phyloP scores from a whole-genome alignment of 2,329 filamentous ascomycete species.

The Curvularia lunata region DNA sequence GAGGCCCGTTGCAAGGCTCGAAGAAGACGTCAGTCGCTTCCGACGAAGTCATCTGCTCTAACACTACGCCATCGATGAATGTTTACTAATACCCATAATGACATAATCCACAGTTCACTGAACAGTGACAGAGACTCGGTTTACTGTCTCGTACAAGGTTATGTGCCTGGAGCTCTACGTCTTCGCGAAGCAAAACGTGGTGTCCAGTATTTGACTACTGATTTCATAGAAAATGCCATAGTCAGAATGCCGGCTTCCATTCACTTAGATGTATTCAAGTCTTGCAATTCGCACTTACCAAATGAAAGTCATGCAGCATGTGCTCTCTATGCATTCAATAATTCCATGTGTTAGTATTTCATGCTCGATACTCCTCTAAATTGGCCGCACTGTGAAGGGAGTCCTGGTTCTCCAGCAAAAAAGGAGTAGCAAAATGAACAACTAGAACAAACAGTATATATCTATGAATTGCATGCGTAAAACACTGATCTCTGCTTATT shows the following conservation, averaged over 20 bases:
- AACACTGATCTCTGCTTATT: too few relatives aligned
- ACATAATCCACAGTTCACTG: neutral
- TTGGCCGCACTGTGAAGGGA: neutral
- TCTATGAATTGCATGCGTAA: too few relatives aligned
- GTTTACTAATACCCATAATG: neutral
- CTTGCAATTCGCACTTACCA: too few relatives aligned
- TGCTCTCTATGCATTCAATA: neutral
- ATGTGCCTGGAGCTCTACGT: neutral
- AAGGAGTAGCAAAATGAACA: neutral
- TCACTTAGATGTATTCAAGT: neutral
- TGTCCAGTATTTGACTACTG: too few relatives aligned
- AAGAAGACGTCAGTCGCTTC: neutral
- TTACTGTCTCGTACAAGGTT: neutral
- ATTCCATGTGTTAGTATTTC: neutral
- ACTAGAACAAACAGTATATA: too few relatives aligned
- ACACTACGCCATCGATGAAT: neutral
- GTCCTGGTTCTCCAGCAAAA: too few relatives aligned
- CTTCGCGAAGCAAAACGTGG: constrained; percentile 2
- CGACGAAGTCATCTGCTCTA: neutral
- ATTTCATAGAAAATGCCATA: too few relatives aligned
- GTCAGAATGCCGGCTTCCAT: too few relatives aligned
- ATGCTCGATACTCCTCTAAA: neutral
- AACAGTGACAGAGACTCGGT: neutral
- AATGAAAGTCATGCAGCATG: too few relatives aligned
- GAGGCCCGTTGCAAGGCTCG: neutral